Evolutionary conservation across 441 rosid genomes (phyloP), one percentile per base, ranked within the genome.

Genomic region (Flueggea neowawraea): DNA sequence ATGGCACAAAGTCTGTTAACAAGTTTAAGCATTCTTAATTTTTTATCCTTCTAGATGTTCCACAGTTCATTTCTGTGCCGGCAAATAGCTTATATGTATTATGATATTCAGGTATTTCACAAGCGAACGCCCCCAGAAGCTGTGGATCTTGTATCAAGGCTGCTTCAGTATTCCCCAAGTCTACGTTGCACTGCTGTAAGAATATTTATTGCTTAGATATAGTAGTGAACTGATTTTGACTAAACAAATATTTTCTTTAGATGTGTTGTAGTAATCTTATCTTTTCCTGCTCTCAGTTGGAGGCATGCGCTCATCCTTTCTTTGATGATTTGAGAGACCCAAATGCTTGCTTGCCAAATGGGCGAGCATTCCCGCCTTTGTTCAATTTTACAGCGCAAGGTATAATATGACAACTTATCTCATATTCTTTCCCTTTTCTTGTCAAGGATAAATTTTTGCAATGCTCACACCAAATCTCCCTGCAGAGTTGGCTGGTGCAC

Each of bases 161-260:
- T 89, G 68, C 95, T 91, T 51, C 98, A 91, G 55, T 89, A 87
- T 74, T 91, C 97, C 51, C 97, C 97, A 49, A 79, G 76, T 69
- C 70, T 91, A 41, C 88, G 97, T 41, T 85, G 81, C 71, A 77
- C 88, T 14, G 95, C 97, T 64, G 97, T 86, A 81, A 87, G 88
- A 33, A 33, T 6, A 33, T 14, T 33, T n/a, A 10, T n/a, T 13
- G 14, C 36, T 36, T 31, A 10, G n/a, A n/a, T n/a, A n/a, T n/a
- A n/a, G 12, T 57, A 31, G 31, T 6, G 22, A 14, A n/a, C 28
- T 36, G 14, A 10, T 47, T 56, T n/a, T n/a, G n/a, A n/a, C n/a
- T 13, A 58, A 55, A 16, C 62, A 14, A 10, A 16, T 17, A 13
- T 28, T 16, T 47, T 60, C 43, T 16, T 16, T 4, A 12, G 12